phyloP scores from a whole-genome alignment of 805 yeast genomes.

The Sugiyamaella mastotermitis region DNA sequence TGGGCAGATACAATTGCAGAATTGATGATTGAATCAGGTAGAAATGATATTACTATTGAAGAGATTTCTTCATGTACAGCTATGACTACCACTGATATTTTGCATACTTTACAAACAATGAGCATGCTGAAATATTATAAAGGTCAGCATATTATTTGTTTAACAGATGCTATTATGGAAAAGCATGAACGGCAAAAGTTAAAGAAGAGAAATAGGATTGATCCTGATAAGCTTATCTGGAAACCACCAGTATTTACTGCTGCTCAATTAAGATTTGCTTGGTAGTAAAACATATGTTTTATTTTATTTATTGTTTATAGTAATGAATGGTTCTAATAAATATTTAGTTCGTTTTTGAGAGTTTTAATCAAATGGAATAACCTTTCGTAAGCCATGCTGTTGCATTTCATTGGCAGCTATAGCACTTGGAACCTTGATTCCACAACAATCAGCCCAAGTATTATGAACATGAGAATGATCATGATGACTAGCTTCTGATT shows the following conservation, averaged over 20 bases:
- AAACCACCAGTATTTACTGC: conserved; percentile 93
- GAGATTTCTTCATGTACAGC: conserved; percentile 81
- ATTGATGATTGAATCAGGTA: conserved; percentile 63
- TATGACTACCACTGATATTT: conserved; percentile 93
- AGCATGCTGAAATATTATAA: conserved; percentile 87
- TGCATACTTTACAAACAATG: conserved; percentile 87
- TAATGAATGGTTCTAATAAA: neutral
- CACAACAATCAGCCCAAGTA: conserved; percentile 98
- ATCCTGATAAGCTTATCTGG: conserved; percentile 73
- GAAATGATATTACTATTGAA: conserved; percentile 68
- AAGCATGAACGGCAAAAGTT: conserved; percentile 66
- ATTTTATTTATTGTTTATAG: conserved; percentile 6
- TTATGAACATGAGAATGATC: conserved; percentile 37
- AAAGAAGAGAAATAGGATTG: conserved; percentile 70
- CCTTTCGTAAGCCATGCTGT: conserved; percentile 13
- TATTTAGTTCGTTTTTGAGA: neutral
- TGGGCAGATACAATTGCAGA: conserved; percentile 91
- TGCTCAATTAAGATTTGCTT: conserved; percentile 90
- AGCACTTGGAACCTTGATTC: conserved; percentile 92
- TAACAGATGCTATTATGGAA: conserved; percentile 76
- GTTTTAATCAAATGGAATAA: conserved; percentile 25
- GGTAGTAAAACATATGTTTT: conserved; percentile 41
- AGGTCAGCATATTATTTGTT: conserved; percentile 86
- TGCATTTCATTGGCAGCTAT: conserved; percentile 62
- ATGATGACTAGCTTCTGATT: conserved; percentile 28